Evolutionary conservation across 1,284 basidiomycete species (phyloP).

Genomic region (Tilletia indica): DNA sequence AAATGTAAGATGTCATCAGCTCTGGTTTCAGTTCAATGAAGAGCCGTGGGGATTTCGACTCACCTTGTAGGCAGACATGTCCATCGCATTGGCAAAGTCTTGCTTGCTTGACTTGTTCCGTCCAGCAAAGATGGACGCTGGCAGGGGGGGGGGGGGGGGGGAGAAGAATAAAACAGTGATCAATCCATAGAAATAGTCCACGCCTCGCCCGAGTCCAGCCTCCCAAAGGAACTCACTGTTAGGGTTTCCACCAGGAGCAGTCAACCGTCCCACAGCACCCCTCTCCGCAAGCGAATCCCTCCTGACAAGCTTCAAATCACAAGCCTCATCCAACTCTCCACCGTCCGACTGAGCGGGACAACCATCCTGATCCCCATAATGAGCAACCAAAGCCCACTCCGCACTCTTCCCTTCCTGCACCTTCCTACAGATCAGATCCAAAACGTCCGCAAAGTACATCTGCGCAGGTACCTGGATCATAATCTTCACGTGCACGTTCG

Average conservation of each 20-base stretch:
- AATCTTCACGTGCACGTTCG: constrained; percentile 50
- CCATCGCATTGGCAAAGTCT: constrained; percentile 18
- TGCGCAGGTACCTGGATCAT: constrained; percentile 63
- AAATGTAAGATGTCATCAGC: not conserved
- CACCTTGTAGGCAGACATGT: constrained; percentile 18
- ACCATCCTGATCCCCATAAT: constrained; percentile 61
- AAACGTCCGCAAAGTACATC: constrained; percentile 96
- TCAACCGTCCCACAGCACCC: constrained; percentile 56
- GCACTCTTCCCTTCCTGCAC: constrained; percentile 41
- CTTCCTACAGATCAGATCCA: constrained; percentile 63
- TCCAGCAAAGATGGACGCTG: constrained; percentile 9
- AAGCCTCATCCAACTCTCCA: constrained; percentile 84
- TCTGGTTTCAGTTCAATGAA: not conserved
- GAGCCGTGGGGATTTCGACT: not conserved
- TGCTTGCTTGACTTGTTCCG: constrained; percentile 14
- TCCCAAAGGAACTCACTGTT: constrained; percentile 62
- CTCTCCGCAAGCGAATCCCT: constrained; percentile 54
- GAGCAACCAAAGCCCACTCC: constrained; percentile 44
- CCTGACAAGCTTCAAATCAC: constrained; percentile 79
- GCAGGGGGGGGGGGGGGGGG: constrained; percentile 4
- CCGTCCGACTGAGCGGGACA: constrained; percentile 90
- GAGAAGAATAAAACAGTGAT: not conserved
- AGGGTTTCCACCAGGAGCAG: constrained; percentile 71
- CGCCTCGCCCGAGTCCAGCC: constrained; percentile 44
- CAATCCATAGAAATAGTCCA: constrained; percentile 69